Evolutionary conservation across 495 filamentous ascomycete genomes (phyloP).

Genomic region (Aspergillus homomorphus): DNA sequence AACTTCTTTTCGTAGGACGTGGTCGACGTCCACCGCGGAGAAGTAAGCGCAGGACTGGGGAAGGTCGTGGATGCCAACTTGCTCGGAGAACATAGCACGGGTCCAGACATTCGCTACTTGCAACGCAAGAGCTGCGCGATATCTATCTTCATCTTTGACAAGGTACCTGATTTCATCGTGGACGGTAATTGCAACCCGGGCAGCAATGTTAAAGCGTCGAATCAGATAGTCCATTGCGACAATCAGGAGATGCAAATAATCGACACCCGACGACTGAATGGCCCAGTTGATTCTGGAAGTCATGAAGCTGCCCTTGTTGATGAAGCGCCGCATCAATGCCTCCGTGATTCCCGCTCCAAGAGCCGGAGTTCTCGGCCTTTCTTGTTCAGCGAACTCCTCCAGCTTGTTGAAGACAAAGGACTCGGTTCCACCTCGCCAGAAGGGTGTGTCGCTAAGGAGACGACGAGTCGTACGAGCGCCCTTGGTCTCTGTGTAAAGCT

Average conservation of each 20-base stretch:
- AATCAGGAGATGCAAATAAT: slow-evolving; percentile 94
- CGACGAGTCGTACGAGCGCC: slow-evolving; percentile 73
- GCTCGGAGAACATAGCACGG: slow-evolving; percentile 91
- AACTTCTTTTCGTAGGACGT: slow-evolving; percentile 92
- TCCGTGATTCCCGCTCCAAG: slow-evolving; percentile 97
- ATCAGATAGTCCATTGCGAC: slow-evolving; percentile 92
- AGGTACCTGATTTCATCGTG: slow-evolving; percentile 98
- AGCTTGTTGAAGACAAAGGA: slow-evolving; percentile 97
- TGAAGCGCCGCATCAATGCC: slow-evolving; percentile 80
- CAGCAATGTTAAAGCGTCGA: slow-evolving; percentile 77
- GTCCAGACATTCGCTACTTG: slow-evolving; percentile 97
- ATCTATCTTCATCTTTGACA: slow-evolving; percentile 80
- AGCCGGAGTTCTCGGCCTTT: slow-evolving; percentile 84
- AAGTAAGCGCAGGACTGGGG: slow-evolving; percentile 94
- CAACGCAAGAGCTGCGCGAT: slow-evolving; percentile 83
- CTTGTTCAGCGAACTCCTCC: slow-evolving; percentile 95
- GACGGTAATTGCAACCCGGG: slow-evolving; percentile 87
- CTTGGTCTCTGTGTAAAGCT: slow-evolving; percentile 86
- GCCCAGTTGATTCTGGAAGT: slow-evolving; percentile 98
- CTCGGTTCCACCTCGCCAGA: slow-evolving; percentile 97
- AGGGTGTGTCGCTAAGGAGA: slow-evolving; percentile 64
- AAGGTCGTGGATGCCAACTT: slow-evolving; percentile 92
- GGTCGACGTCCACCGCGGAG: slow-evolving; percentile 90
- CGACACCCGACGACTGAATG: slow-evolving; percentile 94
- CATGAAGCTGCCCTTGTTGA: slow-evolving; percentile 89